Percentiles rank a stretch among this genome's conserved stretches.
Evolutionary conservation across 495 filamentous ascomycete genomes (phyloP).

Genomic region (Bryoglossum gracile): DNA sequence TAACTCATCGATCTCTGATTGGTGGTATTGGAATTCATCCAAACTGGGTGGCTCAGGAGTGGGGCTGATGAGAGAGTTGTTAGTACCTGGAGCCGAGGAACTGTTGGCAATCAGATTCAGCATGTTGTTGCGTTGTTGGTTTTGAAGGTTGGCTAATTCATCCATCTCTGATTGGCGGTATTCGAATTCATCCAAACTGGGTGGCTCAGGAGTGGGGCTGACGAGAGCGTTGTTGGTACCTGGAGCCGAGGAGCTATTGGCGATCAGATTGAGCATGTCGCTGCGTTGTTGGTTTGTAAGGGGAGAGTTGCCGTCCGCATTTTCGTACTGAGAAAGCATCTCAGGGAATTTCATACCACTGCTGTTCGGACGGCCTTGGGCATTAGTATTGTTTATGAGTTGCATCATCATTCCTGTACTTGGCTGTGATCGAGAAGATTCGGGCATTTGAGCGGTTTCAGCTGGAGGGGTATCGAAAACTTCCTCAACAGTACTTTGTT

Average conservation of each 20-base stretch:
- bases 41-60: conserved; percentile 46
- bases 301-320: conserved; percentile 52
- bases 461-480: conserved; percentile 26
- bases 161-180: conserved; percentile 67
- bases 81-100: too few relatives aligned
- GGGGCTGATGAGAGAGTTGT: too few relatives aligned
- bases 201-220: conserved; percentile 46
- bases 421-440: conserved; percentile 39
- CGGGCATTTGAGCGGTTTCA: conserved; percentile 5
- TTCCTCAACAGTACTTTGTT: conserved; percentile 28
- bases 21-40: conserved; percentile 54
- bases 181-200: conserved; percentile 51
- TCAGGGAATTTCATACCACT: conserved; percentile 61
- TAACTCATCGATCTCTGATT: conserved; percentile 66
- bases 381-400: conserved; percentile 74
- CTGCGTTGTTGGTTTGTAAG: conserved; percentile 72
- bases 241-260: conserved; percentile 25
- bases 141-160: conserved; percentile 61
- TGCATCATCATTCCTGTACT: conserved; percentile 69
- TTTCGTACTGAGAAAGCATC: conserved; percentile 64
- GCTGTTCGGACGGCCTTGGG: conserved; percentile 42
- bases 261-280: conserved; percentile 75
- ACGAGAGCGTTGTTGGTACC: conserved; percentile 37
- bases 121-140: conserved; percentile 65
- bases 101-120: too few relatives aligned